phyloP scores from a whole-genome alignment of 345 rosid genomes.

The Geranium brycei region DNA sequence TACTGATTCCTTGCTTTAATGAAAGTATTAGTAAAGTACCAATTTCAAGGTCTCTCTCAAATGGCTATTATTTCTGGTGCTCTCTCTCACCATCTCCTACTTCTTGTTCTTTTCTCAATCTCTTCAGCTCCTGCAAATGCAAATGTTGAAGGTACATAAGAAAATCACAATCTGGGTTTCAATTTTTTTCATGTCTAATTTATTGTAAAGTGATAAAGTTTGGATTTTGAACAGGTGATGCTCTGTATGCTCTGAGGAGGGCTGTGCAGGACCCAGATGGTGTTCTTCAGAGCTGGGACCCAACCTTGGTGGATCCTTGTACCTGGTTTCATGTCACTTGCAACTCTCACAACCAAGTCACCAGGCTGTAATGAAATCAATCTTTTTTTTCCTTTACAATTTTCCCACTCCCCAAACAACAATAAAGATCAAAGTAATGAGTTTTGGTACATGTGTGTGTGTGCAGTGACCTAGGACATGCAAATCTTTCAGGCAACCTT shows the following conservation, averaged over 20 bases:
- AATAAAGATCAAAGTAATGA: too few relatives aligned
- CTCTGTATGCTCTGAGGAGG: constrained; percentile 47
- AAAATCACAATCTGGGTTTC: not conserved
- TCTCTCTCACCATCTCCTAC: constrained; percentile 11
- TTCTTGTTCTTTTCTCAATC: constrained; percentile 12
- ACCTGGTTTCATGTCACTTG: constrained; percentile 78
- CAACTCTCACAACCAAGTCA: constrained; percentile 42
- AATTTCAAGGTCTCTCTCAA: not conserved
- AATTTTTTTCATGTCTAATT: not conserved
- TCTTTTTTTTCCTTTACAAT: not conserved
- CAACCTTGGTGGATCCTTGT: constrained; percentile 63
- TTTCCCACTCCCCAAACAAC: not conserved
- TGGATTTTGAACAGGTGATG: constrained; percentile 39
- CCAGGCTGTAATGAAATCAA: constrained; percentile 37
- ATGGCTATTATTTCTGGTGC: not conserved
- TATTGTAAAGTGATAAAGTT: too few relatives aligned
- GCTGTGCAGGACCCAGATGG: constrained; percentile 56
- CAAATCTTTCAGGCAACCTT: constrained; percentile 49
- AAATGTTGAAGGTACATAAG: constrained; percentile 35
- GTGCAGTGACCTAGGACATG: constrained; percentile 68
- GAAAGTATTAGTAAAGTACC: not conserved
- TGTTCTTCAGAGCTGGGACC: constrained; percentile 68
- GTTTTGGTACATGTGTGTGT: not conserved
- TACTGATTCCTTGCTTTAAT: not conserved
- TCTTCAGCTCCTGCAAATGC: constrained; percentile 21